Conservation (phyloP, 2,329 filamentous ascomycete genomes). For the Cladosporium halotolerans region DNA sequence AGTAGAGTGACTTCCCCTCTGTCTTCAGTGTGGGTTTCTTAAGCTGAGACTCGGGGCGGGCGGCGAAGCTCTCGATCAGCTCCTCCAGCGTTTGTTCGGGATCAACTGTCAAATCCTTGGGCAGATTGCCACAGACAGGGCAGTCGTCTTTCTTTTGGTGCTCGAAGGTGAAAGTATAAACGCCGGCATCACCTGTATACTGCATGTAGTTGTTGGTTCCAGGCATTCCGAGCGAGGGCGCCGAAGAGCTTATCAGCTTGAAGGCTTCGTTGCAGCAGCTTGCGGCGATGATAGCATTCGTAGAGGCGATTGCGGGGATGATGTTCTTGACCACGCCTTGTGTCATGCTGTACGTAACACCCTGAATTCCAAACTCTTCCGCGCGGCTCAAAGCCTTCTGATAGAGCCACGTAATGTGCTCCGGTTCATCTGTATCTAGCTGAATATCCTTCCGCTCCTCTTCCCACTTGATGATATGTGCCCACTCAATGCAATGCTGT, state of each 20-base stretch:
- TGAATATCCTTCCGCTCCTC: conserved; percentile 61
- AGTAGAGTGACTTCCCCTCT: conserved; percentile 80
- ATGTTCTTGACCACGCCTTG: conserved; percentile 99
- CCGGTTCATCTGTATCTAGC: conserved; percentile 91
- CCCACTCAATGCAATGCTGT: conserved; percentile 98
- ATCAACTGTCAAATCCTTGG: conserved; percentile 68
- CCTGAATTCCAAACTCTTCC: conserved; percentile 79
- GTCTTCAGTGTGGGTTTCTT: conserved; percentile 85
- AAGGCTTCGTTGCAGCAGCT: conserved; percentile 95
- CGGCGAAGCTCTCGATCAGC: conserved; percentile 76
- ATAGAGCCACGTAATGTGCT: conserved; percentile 96
- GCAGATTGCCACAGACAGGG: conserved; percentile 81
- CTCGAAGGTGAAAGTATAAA: conserved; percentile 97
- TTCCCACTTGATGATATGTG: conserved; percentile 96
- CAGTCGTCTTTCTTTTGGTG: conserved; percentile 93
- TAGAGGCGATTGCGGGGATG: conserved; percentile 95
- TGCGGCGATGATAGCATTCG: conserved; percentile 92
- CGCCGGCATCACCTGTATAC: conserved; percentile 91
- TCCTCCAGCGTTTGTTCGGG: conserved; percentile 69
- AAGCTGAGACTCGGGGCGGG: conserved; percentile 80
- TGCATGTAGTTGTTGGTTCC: conserved; percentile 88
- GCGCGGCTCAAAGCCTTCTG: conserved; percentile 75
- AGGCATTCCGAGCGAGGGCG: conserved; percentile 69
- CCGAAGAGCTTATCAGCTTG: conserved; percentile 80
- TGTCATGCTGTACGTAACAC: conserved; percentile 90